Evolutionary conservation across 495 filamentous ascomycete species (phyloP).

Genomic region (Cercophora sp.): DNA sequence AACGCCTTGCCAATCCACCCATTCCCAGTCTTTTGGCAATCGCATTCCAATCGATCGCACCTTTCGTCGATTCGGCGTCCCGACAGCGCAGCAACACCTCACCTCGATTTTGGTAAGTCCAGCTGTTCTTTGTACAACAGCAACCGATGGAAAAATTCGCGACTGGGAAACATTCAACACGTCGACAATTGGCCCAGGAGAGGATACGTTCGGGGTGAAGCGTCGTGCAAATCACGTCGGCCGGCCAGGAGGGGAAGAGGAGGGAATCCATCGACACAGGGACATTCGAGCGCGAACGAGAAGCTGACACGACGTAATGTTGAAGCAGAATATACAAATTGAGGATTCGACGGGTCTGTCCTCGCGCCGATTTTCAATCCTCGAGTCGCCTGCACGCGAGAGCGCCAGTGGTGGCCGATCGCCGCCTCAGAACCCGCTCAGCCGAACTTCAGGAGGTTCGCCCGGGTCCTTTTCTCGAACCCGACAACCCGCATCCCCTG

Average conservation of each 20-base stretch:
- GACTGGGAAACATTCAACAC: constrained; percentile 1
- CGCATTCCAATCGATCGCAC: constrained; percentile 24
- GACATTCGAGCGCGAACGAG: constrained; percentile 10
- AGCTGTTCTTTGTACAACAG: not conserved
- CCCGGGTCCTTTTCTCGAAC: constrained; percentile 21
- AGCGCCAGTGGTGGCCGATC: constrained; percentile 14
- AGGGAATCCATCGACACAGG: not conserved
- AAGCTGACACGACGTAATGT: constrained; percentile 26
- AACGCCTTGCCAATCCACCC: constrained; percentile 23
- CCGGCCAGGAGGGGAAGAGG: not conserved
- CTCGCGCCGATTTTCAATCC: constrained; percentile 15
- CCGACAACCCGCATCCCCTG: constrained; percentile 9
- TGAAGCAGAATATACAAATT: constrained; percentile 15
- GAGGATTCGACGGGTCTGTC: constrained; percentile 15
- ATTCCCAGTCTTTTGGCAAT: constrained; percentile 18
- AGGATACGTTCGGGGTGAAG: not conserved
- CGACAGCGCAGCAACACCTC: not conserved
- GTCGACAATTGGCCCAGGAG: constrained; percentile 10
- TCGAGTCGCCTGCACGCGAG: constrained; percentile 13
- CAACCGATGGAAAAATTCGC: not conserved
- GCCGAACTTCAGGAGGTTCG: constrained; percentile 19
- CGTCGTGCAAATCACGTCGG: constrained; percentile 2
- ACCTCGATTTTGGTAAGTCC: constrained; percentile 14
- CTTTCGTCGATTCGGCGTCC: constrained; percentile 6
- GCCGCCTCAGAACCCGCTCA: constrained; percentile 19